Base-by-base conservation (phyloP, 2,329 filamentous ascomycete genomes). In the Huntiella decipiens region DNA sequence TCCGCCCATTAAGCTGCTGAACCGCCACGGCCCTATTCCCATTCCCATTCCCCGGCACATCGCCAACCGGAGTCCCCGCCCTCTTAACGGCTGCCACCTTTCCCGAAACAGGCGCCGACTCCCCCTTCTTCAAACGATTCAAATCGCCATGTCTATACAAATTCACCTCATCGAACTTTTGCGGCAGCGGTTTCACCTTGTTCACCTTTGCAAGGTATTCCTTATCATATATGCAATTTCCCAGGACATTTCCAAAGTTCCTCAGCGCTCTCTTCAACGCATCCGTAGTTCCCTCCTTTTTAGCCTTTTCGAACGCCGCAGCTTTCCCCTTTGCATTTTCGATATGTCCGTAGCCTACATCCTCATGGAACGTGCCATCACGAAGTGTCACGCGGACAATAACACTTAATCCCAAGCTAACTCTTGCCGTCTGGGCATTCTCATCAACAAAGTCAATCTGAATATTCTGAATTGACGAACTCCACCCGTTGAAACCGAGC, bases 151-250 rank as follows among this genome's bases (percentile, higher is more conserved):
- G 87, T 35, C 88, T 74, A 61, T 95, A 79, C 34, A 96, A 67
- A 36, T 79, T 79, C n/a, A 73, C 70, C 51, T 82, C 76, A 53
- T 88, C 77, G 63, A 86, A 94, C 28, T 75, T 72, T 41, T 61
- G 57, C 4, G 84, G 82, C 47, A 73, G 70, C 12, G 78, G 74
- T 66, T 93, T 96, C 56, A 98, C 69, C 63, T 85, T 93, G 44
- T 79, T 82, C n/a, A 96, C 82, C 59, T 85, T 87, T 44, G 77
- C 71, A 47, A 98, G 67, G 58, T 94, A 98, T 51, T 88, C 79
- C 61, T 95, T 93, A 64, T 98, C 91, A 62, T 98, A 96, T 49
- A 98, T 78, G 66, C 91, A 98, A 58, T 96, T 98, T n/a, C 91
- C 91, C 46, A 98, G 68, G 12, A 96, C 81, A 55, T 96, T 96